These are phyloP conservation scores for Phyllostachys edulis DNA, from an alignment of 176 grass and related monocot species.

Conservation along the genomic window DNA sequence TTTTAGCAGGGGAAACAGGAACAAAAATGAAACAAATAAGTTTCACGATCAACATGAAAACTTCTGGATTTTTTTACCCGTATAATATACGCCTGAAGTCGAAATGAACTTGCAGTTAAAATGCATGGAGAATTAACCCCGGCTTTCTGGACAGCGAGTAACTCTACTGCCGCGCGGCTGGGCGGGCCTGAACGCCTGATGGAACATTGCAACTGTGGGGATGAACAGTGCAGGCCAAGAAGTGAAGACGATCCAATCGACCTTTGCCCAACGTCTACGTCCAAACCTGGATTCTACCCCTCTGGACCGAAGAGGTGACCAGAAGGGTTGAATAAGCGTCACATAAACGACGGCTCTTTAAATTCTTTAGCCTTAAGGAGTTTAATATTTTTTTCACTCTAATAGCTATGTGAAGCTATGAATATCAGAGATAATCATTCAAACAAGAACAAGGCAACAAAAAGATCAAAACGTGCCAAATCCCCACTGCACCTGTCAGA, in stretches of 20 bases:
- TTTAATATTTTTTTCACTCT: too few species aligned
- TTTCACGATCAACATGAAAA: not conserved
- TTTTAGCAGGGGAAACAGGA: not conserved
- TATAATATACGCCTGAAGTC: not conserved
- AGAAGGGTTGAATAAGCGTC: too few species aligned
- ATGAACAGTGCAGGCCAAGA: conserved; percentile 20
- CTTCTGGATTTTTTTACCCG: not conserved
- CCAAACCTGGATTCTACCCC: conserved; percentile 20
- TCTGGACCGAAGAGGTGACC: too few species aligned
- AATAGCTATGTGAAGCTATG: too few species aligned
- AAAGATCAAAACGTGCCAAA: too few species aligned
- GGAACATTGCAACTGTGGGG: not conserved
- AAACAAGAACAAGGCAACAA: too few species aligned
- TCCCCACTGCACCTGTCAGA: too few species aligned
- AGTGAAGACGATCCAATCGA: not conserved
- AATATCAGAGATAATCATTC: too few species aligned
- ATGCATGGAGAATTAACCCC: not conserved
- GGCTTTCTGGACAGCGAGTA: not conserved
- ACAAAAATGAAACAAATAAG: not conserved
- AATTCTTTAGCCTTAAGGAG: too few species aligned
- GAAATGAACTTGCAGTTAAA: not conserved
- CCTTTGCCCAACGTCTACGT: conserved; percentile 19
- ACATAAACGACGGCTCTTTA: too few species aligned
- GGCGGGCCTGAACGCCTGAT: not conserved
- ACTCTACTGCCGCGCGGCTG: not conserved